Evolutionary conservation across 2,329 filamentous ascomycete genomes (phyloP).

Genomic region (Stachybotrys echinatus): DNA sequence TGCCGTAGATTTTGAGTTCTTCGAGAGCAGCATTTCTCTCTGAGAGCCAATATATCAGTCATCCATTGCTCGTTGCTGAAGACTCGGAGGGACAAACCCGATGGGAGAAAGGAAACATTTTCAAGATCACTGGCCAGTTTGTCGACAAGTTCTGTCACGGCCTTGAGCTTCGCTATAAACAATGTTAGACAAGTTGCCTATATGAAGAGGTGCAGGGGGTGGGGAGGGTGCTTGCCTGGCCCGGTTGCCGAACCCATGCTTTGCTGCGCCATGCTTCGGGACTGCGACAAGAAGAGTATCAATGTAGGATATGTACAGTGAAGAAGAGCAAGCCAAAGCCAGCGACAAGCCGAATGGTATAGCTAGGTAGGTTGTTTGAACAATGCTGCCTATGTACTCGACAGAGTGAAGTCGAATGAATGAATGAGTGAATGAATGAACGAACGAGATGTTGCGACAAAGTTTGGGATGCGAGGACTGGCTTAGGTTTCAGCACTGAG

Average conservation of each 20-base stretch:
- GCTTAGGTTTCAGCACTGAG: neutral
- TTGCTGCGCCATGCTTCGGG: slow-evolving; percentile 14
- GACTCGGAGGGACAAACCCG: slow-evolving; percentile 47
- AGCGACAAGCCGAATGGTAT: no score
- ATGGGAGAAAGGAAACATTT: slow-evolving; percentile 49
- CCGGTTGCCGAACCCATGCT: slow-evolving; percentile 30
- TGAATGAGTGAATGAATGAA: no score
- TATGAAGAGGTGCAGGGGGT: neutral
- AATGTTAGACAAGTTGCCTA: slow-evolving; percentile 6
- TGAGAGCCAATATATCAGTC: slow-evolving; percentile 25
- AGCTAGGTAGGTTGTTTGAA: no score
- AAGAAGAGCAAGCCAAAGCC: no score
- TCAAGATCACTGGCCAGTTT: slow-evolving; percentile 58
- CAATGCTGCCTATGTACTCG: no score
- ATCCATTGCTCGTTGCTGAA: slow-evolving; percentile 1
- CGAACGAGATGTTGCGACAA: neutral
- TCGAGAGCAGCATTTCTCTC: slow-evolving; percentile 59
- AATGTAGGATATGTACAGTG: no score
- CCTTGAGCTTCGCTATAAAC: slow-evolving; percentile 58
- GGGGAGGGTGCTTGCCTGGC: slow-evolving; percentile 28
- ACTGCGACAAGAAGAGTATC: no score
- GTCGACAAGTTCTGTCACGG: slow-evolving; percentile 60
- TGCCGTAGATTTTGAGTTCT: slow-evolving; percentile 62
- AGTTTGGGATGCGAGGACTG: neutral
- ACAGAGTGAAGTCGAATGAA: no score